Evolutionary conservation across 2,329 filamentous ascomycete genomes (phyloP).

Genomic region (Teratosphaeria viscida): DNA sequence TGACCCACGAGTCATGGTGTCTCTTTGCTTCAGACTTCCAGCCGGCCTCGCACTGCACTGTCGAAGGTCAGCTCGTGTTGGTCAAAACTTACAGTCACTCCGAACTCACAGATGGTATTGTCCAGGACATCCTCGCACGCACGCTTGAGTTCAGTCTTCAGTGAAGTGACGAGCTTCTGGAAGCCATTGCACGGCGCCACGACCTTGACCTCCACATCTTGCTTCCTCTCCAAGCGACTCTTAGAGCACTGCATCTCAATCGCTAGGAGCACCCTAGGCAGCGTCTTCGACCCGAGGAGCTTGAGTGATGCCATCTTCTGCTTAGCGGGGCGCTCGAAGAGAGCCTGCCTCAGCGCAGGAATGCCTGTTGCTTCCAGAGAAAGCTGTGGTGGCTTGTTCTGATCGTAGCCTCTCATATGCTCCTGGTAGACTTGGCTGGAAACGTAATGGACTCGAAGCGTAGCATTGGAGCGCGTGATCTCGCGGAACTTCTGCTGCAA

Average conservation of each 20-base stretch:
- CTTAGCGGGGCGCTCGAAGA: conserved; percentile 7
- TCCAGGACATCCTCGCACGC: not conserved
- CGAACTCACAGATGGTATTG: not conserved
- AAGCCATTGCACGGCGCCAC: not conserved
- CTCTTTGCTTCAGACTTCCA: not conserved
- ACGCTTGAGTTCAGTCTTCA: not conserved
- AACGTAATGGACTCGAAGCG: conserved; percentile 8
- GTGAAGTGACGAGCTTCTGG: not conserved
- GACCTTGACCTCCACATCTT: not conserved
- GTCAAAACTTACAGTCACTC: not conserved
- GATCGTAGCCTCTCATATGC: conserved; percentile 6
- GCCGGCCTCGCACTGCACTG: not conserved
- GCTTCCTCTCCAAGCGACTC: not conserved
- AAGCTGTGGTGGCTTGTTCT: conserved; percentile 5
- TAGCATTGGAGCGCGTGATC: not conserved
- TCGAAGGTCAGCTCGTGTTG: not conserved
- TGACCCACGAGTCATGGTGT: not conserved
- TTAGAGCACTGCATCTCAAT: not conserved
- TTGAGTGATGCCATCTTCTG: not conserved
- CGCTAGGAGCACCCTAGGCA: not conserved
- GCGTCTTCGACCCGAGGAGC: not conserved
- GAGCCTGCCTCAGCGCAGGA: conserved; percentile 7
- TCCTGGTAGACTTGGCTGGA: conserved; percentile 13
- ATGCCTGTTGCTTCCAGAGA: conserved; percentile 12
- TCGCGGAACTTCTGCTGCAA: not conserved